Percentiles rank a stretch among this genome's conserved stretches.
phyloP scores from a whole-genome alignment of 495 filamentous ascomycete genomes.

The Glutinoglossum americanum region DNA sequence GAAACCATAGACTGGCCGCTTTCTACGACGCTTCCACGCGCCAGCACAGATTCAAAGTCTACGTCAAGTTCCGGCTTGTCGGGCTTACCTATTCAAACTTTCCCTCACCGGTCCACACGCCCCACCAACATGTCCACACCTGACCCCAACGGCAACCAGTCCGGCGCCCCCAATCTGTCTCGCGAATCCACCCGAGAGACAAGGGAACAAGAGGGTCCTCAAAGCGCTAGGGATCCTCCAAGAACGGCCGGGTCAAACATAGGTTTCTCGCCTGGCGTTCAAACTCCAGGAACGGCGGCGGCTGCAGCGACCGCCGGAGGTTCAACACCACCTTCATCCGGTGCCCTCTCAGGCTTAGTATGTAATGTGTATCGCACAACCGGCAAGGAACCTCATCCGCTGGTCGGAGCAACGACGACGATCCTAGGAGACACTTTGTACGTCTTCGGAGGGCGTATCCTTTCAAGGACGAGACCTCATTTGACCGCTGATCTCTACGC shows the following conservation, averaged over 20 bases:
- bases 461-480: constrained; percentile 63
- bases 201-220: background rate
- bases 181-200: background rate
- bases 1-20: background rate
- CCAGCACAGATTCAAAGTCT: background rate
- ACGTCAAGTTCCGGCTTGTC: background rate
- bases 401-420: constrained; percentile 89
- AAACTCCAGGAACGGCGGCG: background rate
- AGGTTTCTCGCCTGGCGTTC: background rate
- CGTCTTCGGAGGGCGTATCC: constrained; percentile 77
- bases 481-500: constrained; percentile 83
- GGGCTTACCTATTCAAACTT: background rate
- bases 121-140: background rate
- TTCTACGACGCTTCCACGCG: background rate
- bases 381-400: constrained; percentile 68
- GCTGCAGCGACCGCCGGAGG: background rate
- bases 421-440: constrained; percentile 87
- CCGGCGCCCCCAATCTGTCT: background rate
- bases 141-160: background rate
- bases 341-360: constrained; percentile 64
- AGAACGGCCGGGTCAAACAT: background rate
- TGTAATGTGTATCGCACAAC: constrained; percentile 88
- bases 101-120: background rate
- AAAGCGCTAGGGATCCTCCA: background rate
- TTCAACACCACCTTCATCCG: background rate